These are phyloP conservation scores for Didymella segeticola DNA, from an alignment of 2,329 filamentous ascomycete species.

Conservation along the genomic window DNA sequence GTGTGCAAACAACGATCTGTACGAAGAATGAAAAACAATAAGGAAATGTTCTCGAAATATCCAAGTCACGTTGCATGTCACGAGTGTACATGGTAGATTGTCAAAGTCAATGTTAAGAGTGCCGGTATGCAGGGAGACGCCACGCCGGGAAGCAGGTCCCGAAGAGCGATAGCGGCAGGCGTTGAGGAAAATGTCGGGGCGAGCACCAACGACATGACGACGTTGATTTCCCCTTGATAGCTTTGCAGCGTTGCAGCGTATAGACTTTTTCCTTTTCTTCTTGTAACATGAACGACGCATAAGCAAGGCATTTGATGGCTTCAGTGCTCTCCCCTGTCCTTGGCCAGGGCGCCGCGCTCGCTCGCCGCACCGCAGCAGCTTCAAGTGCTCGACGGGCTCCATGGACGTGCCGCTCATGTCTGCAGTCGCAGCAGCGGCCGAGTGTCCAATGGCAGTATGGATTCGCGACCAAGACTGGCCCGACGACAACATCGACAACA, in stretches of 20 bases:
- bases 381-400: constrained; percentile 43
- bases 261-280: neutral
- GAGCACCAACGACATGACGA: constrained; percentile 1
- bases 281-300: constrained; percentile 16
- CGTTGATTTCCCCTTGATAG: neutral
- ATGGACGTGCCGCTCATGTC: constrained; percentile 48
- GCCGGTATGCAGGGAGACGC: neutral
- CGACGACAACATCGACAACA: too few species aligned
- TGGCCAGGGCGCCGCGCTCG: neutral
- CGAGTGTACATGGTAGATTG: too few species aligned
- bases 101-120: too few species aligned
- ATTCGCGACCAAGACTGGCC: constrained; percentile 24
- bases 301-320: constrained; percentile 46
- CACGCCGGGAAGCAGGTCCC: constrained; percentile 1
- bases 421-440: constrained; percentile 35
- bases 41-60: too few species aligned
- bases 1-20: too few species aligned
- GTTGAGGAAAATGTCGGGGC: constrained; percentile 13
- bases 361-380: constrained; percentile 27
- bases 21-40: too few species aligned
- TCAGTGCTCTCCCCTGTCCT: constrained; percentile 31
- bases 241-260: neutral
- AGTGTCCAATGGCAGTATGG: constrained; percentile 22
- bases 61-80: too few species aligned
- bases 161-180: constrained; percentile 12